phyloP scores from a whole-genome alignment of 2,329 filamentous ascomycete genomes.

The Colletotrichum nymphaeae region DNA sequence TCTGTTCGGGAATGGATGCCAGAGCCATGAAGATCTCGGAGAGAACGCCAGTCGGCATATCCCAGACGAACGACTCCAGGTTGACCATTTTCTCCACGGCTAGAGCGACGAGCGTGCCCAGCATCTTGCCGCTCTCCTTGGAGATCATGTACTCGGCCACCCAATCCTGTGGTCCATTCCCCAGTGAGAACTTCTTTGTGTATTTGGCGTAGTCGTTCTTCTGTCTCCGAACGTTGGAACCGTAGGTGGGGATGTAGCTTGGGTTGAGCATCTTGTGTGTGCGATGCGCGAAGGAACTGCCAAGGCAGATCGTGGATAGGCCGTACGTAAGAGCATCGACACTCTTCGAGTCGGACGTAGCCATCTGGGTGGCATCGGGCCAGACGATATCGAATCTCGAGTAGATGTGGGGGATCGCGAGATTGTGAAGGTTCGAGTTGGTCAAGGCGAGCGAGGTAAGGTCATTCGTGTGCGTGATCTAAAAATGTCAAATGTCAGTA shows the following conservation, averaged over 20 bases:
- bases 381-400: constrained; percentile 89
- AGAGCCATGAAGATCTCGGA: constrained; percentile 85
- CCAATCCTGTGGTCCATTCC: constrained; percentile 84
- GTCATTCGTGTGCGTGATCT: constrained; percentile 86
- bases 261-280: constrained; percentile 47
- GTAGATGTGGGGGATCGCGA: constrained; percentile 84
- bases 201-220: constrained; percentile 81
- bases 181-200: constrained; percentile 84
- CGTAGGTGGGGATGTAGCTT: constrained; percentile 29
- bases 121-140: constrained; percentile 88
- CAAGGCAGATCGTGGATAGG: constrained; percentile 82
- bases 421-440: constrained; percentile 80
- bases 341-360: constrained; percentile 74
- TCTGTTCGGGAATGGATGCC: constrained; percentile 73
- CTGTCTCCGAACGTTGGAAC: constrained; percentile 28
- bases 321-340: constrained; percentile 88
- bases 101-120: constrained; percentile 84
- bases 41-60: constrained; percentile 88
- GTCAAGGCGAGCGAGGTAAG: constrained; percentile 81
- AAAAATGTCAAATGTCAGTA: constrained; percentile 33
- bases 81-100: constrained; percentile 84
- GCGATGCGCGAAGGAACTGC: constrained; percentile 58
- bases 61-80: constrained; percentile 86
- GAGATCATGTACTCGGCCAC: constrained; percentile 85
- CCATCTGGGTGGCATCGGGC: constrained; percentile 74